Base-by-base conservation (phyloP, 2,329 filamentous ascomycete species). In the Emericellopsis cladophorae region DNA sequence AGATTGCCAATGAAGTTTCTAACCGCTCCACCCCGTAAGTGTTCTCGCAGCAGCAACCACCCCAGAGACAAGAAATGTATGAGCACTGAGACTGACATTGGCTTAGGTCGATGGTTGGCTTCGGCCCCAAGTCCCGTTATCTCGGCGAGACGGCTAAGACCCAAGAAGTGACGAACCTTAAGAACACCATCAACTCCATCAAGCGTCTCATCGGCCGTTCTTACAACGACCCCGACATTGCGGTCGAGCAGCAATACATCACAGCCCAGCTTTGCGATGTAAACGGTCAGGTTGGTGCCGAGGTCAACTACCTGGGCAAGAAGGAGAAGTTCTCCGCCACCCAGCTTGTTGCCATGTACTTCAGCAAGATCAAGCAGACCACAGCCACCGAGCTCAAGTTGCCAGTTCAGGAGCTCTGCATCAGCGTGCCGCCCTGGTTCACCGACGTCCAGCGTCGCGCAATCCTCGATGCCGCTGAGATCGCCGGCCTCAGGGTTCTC, bases 1-100 rank as follows among this genome's bases (percentile, higher is more conserved):
- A 95, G 88, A 94, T 98, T 62, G 84, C 87, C 70, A 98, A 98
- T 74, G 92, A 98, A 68, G 92, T 96, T 55, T 98, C 92, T 52
- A 96, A 98, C 76, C 83, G 92, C 67, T 81, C 87, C 46, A 98
- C 92, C 54, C 92, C 92, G 86, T 95, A 85, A 75, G 88, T 81
- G 42, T 29, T n/a, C 26, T 40, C 7, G 31, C 26, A 40, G 31
- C 31, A 43, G 42, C 37, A 37, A 31, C 38, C 42, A 35, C 32
- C 8, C 4, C 21, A n/a, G 16, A n/a, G 36, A 9, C 7, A 31
- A n/a, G 18, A 21, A 21, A 21, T 4, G 18, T 21, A 21, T 21
- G 18, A 21, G 18, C 18, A n/a, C 18, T 15, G 7, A 18, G 16
- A 34, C 37, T 42, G 31, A 42, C 41, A 23, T 4, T 9, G 7